Percentiles rank a stretch among this genome's conserved stretches.
Evolutionary conservation across 805 yeast species (phyloP).

Genomic region (Groenewaldozyma tartarivorans): DNA sequence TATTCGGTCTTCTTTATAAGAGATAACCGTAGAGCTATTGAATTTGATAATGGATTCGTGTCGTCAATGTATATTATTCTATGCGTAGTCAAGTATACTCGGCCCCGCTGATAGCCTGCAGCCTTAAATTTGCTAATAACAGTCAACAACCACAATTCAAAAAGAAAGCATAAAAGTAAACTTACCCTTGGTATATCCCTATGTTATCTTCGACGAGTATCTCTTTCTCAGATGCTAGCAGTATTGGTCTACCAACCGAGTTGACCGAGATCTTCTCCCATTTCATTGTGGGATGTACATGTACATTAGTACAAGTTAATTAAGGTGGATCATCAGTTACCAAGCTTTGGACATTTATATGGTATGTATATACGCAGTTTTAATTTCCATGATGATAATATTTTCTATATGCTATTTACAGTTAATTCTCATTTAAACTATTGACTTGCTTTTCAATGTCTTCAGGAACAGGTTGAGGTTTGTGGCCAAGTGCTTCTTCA

Average conservation of each 20-base stretch:
- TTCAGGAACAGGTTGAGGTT: background rate
- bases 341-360: no score
- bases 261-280: conserved; percentile 27
- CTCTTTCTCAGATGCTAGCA: conserved; percentile 37
- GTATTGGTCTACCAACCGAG: conserved; percentile 25
- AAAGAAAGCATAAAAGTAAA: background rate
- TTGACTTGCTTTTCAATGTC: background rate
- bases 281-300: no score
- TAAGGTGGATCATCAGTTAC: no score
- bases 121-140: conserved; percentile 45
- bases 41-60: conserved; percentile 29
- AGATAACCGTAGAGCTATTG: conserved; percentile 39
- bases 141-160: background rate
- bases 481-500: conserved; percentile 13
- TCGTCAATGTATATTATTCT: conserved; percentile 69
- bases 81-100: conserved; percentile 65
- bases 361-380: no score
- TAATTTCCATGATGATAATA: no score
- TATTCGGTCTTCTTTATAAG: conserved; percentile 34
- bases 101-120: conserved; percentile 56
- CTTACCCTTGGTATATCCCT: conserved; percentile 64
- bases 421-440: background rate
- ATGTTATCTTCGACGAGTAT: conserved; percentile 44
- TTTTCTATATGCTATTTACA: no score
- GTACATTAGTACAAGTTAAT: no score